A percentile compares a stretch with the other conserved stretches of the same genome.
These are phyloP conservation scores for Aspergillus sojae DNA, from an alignment of 2,329 filamentous ascomycete species.

Conservation along the genomic window DNA sequence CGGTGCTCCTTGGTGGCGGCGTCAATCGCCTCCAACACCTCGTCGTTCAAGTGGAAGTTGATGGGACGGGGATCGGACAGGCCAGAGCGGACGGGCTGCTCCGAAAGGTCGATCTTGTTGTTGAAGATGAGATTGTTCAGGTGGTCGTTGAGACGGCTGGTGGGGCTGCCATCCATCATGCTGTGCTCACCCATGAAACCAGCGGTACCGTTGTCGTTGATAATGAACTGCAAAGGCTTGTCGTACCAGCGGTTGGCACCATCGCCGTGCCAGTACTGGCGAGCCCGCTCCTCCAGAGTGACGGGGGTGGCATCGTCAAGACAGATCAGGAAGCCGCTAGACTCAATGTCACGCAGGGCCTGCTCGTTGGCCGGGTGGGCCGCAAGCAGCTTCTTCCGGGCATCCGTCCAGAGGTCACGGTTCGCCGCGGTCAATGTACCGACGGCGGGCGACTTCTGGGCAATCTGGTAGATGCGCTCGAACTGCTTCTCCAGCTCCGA, in stretches of 20 bases:
- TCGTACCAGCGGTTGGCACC: constrained; percentile 96
- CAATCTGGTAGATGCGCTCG: constrained; percentile 77
- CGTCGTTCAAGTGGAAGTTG: constrained; percentile 74
- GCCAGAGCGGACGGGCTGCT: constrained; percentile 75
- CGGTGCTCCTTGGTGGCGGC: constrained; percentile 78
- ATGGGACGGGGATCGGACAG: constrained; percentile 79
- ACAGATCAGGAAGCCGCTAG: constrained; percentile 87
- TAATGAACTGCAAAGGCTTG: constrained; percentile 96
- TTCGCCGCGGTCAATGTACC: constrained; percentile 89
- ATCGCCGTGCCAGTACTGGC: constrained; percentile 98
- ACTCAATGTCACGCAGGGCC: constrained; percentile 79
- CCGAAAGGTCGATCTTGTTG: constrained; percentile 89
- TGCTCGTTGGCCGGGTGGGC: constrained; percentile 78
- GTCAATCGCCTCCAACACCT: constrained; percentile 76
- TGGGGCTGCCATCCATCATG: constrained; percentile 99
- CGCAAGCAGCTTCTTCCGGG: constrained; percentile 72
- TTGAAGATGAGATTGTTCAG: constrained; percentile 89
- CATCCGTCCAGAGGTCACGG: constrained; percentile 88
- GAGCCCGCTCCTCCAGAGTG: constrained; percentile 91
- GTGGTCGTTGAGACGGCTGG: constrained; percentile 93
- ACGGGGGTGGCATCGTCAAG: constrained; percentile 89
- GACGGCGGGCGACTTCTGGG: constrained; percentile 70
- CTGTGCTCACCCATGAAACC: constrained; percentile 99
- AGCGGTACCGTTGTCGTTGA: constrained; percentile 96
- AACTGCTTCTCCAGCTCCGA: constrained; percentile 91